Evolutionary conservation across 1,284 basidiomycete species (phyloP).

Genomic region (Ceratobasidium sp.): DNA sequence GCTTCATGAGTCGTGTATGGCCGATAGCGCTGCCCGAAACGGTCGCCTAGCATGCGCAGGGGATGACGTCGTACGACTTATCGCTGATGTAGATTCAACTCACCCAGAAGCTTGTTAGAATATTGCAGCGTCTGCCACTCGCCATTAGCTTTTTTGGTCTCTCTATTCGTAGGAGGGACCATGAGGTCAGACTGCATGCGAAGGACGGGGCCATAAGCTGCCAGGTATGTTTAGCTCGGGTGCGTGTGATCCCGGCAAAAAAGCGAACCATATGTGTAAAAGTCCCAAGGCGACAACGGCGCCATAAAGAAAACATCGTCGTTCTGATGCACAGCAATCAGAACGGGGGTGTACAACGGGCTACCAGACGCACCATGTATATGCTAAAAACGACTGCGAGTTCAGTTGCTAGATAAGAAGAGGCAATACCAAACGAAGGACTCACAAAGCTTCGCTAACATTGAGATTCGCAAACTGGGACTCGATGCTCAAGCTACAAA

Average conservation of each 20-base stretch:
- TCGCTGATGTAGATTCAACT: conserved; percentile 11
- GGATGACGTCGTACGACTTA: conserved; percentile 27
- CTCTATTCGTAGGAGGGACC: conserved; percentile 41
- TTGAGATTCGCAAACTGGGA: conserved; percentile 43
- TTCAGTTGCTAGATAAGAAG: neutral
- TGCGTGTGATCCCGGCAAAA: neutral
- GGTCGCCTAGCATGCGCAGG: conserved; percentile 21
- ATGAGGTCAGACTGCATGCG: conserved; percentile 45
- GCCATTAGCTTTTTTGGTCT: conserved; percentile 22
- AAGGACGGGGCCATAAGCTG: conserved; percentile 44
- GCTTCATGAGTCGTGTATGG: conserved; percentile 36
- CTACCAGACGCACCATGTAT: conserved; percentile 38
- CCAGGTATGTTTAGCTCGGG: neutral
- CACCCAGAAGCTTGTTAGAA: conserved; percentile 30
- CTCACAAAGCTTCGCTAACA: conserved; percentile 44
- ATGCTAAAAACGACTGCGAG: conserved; percentile 13
- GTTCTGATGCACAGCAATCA: conserved; percentile 28
- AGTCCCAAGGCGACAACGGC: conserved; percentile 38
- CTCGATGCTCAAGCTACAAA: conserved; percentile 42
- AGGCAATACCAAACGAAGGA: neutral
- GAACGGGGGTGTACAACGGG: neutral
- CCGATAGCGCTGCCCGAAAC: conserved; percentile 36
- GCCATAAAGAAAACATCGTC: conserved; percentile 45
- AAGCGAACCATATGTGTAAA: conserved; percentile 43
- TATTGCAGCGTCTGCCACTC: conserved; percentile 34